A percentile compares a stretch with the other conserved stretches of the same genome.
These are phyloP conservation scores for Xylariaceae sp. DNA, from an alignment of 2,329 filamentous ascomycete genomes.

Conservation along the genomic window DNA sequence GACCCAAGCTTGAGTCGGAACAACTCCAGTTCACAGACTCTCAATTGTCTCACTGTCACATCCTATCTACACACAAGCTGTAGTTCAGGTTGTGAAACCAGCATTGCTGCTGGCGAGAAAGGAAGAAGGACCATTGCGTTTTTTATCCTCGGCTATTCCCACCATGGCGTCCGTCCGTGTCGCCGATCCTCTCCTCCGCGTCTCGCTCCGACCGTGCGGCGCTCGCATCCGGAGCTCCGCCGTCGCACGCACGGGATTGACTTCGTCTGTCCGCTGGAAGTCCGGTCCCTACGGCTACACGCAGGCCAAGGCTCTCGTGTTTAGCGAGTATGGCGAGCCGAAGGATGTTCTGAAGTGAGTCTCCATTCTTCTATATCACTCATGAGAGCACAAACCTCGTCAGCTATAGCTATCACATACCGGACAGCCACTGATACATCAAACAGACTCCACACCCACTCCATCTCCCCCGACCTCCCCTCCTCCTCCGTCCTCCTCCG, in stretches of 20 bases:
- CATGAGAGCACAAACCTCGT: too few species aligned
- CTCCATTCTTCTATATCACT: too few species aligned
- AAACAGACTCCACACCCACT: slow-evolving; percentile 62
- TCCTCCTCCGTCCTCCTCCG: slow-evolving; percentile 65
- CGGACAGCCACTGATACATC: too few species aligned
- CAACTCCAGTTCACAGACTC: too few species aligned
- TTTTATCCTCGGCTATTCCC: neutral
- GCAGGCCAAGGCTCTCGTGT: slow-evolving; percentile 76
- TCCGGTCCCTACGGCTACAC: slow-evolving; percentile 72
- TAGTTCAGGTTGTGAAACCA: too few species aligned
- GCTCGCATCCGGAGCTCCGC: neutral
- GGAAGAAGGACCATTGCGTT: too few species aligned
- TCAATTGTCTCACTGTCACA: too few species aligned
- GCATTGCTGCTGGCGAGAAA: too few species aligned
- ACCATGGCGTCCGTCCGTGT: slow-evolving; percentile 15
- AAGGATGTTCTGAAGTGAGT: slow-evolving; percentile 59
- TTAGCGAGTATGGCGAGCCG: slow-evolving; percentile 69
- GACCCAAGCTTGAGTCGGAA: too few species aligned
- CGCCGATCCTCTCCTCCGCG: slow-evolving; percentile 11
- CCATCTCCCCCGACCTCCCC: slow-evolving; percentile 69
- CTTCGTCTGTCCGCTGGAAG: slow-evolving; percentile 40
- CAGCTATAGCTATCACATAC: too few species aligned
- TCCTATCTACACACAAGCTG: too few species aligned
- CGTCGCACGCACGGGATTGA: slow-evolving; percentile 1
- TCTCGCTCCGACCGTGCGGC: slow-evolving; percentile 10